These are phyloP conservation scores for Xylaria polymorpha DNA, from an alignment of 2,329 filamentous ascomycete species.

Conservation along the genomic window DNA sequence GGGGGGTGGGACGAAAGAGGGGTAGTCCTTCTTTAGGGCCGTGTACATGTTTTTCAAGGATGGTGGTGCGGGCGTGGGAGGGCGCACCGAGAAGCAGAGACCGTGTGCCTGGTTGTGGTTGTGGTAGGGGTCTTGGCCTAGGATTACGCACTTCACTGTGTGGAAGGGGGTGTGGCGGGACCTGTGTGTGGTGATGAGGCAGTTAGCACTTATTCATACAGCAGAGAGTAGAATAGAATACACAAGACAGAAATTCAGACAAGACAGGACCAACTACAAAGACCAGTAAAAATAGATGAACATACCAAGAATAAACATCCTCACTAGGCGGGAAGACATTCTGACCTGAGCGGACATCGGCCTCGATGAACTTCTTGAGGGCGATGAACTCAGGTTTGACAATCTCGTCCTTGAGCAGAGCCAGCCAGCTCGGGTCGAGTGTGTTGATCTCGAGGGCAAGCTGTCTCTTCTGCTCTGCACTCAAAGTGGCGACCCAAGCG, in stretches of 20 bases:
- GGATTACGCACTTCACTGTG: slow-evolving; percentile 89
- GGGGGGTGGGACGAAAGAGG: slow-evolving; percentile 78
- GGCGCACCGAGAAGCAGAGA: slow-evolving; percentile 92
- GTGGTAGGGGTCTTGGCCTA: slow-evolving; percentile 98
- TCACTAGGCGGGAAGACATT: slow-evolving; percentile 88
- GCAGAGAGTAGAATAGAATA: not conserved
- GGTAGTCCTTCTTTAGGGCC: slow-evolving; percentile 88
- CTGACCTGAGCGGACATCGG: slow-evolving; percentile 77
- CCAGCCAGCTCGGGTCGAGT: slow-evolving; percentile 90
- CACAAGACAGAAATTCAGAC: too few relatives aligned
- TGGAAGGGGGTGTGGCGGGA: slow-evolving; percentile 91
- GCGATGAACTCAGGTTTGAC: slow-evolving; percentile 82
- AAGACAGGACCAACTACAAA: too few relatives aligned
- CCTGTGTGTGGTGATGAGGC: slow-evolving; percentile 67
- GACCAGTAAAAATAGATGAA: slow-evolving; percentile 2
- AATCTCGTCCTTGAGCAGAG: slow-evolving; percentile 87
- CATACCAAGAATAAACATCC: slow-evolving; percentile 95
- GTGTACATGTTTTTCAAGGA: slow-evolving; percentile 95
- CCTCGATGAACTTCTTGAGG: slow-evolving; percentile 86
- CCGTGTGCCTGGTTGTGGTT: slow-evolving; percentile 96
- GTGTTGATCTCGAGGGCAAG: slow-evolving; percentile 92
- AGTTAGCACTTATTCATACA: not conserved
- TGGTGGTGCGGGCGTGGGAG: slow-evolving; percentile 87
- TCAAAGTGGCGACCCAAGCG: slow-evolving; percentile 86
- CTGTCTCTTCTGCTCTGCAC: slow-evolving; percentile 81